These are phyloP conservation scores for Exsudoporus frostii DNA, from an alignment of 768 basidiomycete genomes.

Conservation along the genomic window DNA sequence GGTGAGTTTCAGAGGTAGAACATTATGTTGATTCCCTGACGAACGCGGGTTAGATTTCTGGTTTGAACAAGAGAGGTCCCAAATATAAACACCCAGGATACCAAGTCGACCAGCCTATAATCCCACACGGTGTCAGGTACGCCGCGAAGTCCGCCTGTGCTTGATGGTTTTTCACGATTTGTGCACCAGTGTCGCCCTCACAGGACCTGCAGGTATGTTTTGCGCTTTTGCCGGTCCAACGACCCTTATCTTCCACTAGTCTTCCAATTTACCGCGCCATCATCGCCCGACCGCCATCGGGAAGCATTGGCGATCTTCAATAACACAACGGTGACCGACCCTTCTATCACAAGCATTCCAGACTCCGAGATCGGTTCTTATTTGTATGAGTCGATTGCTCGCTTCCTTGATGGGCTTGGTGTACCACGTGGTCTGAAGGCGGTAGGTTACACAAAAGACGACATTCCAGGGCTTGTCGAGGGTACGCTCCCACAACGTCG, in stretches of 20 bases:
- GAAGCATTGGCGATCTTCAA: slow-evolving; percentile 85
- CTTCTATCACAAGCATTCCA: slow-evolving; percentile 67
- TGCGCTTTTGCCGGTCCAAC: background rate
- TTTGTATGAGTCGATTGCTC: slow-evolving; percentile 81
- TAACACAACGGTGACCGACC: slow-evolving; percentile 58
- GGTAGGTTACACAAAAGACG: slow-evolving; percentile 66
- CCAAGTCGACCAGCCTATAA: slow-evolving; percentile 78
- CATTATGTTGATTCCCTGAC: background rate
- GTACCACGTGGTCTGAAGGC: slow-evolving; percentile 85
- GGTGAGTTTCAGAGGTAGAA: slow-evolving; percentile 40
- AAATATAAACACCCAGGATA: slow-evolving; percentile 93
- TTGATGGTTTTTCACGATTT: background rate
- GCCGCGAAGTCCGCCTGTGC: background rate
- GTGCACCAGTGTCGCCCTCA: slow-evolving; percentile 68
- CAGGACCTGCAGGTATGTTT: slow-evolving; percentile 73
- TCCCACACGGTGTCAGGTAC: slow-evolving; percentile 87
- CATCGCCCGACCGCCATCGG: slow-evolving; percentile 87
- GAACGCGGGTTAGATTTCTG: slow-evolving; percentile 63
- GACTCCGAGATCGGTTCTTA: slow-evolving; percentile 77
- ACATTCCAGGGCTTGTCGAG: slow-evolving; percentile 76
- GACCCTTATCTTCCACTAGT: slow-evolving; percentile 41
- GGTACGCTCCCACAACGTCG: slow-evolving; percentile 91
- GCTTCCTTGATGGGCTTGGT: slow-evolving; percentile 81
- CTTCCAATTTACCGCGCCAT: slow-evolving; percentile 94
- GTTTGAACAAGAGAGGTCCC: slow-evolving; percentile 91